phyloP scores from a whole-genome alignment of 1,139 yeast genomes.

The Diutina pseudorugosa region DNA sequence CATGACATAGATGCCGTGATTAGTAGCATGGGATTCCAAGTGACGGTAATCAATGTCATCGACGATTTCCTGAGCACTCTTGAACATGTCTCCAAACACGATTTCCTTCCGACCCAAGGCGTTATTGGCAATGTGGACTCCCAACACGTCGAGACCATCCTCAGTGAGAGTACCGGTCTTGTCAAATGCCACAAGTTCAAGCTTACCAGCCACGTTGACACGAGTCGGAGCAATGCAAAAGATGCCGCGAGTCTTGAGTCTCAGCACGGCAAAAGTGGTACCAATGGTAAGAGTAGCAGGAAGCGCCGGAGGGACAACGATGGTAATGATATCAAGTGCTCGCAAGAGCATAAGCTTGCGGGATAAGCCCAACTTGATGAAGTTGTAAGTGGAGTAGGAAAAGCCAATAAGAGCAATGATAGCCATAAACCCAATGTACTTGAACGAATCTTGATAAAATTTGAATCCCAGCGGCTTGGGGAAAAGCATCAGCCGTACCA shows the following conservation, averaged over 20 bases:
- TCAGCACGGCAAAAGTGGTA: slow-evolving; percentile 75
- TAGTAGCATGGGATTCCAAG: slow-evolving; percentile 12
- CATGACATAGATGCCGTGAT: slow-evolving; percentile 23
- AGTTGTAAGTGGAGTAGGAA: slow-evolving; percentile 69
- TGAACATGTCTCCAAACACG: slow-evolving; percentile 34
- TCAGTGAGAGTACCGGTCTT: slow-evolving; percentile 97
- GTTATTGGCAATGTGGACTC: slow-evolving; percentile 56
- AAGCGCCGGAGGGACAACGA: slow-evolving; percentile 96
- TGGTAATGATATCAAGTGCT: slow-evolving; percentile 87
- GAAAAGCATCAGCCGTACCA: slow-evolving; percentile 88
- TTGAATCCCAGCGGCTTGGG: slow-evolving; percentile 93
- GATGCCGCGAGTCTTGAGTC: slow-evolving; percentile 53
- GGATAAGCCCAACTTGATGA: slow-evolving; percentile 63
- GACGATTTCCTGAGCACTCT: slow-evolving; percentile 13
- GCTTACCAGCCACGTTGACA: slow-evolving; percentile 87
- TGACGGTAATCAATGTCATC: background rate
- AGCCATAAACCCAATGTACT: slow-evolving; percentile 92
- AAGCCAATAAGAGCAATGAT: slow-evolving; percentile 78
- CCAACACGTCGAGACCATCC: slow-evolving; percentile 88
- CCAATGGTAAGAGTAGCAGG: slow-evolving; percentile 97
- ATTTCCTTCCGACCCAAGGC: slow-evolving; percentile 40
- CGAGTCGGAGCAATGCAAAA: slow-evolving; percentile 90
- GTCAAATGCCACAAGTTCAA: slow-evolving; percentile 86
- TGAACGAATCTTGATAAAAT: slow-evolving; percentile 87
- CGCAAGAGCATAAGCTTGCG: slow-evolving; percentile 63